Evolutionary conservation across 208 protist species (phyloP).

Genomic region (Trypanosoma grayi): DNA sequence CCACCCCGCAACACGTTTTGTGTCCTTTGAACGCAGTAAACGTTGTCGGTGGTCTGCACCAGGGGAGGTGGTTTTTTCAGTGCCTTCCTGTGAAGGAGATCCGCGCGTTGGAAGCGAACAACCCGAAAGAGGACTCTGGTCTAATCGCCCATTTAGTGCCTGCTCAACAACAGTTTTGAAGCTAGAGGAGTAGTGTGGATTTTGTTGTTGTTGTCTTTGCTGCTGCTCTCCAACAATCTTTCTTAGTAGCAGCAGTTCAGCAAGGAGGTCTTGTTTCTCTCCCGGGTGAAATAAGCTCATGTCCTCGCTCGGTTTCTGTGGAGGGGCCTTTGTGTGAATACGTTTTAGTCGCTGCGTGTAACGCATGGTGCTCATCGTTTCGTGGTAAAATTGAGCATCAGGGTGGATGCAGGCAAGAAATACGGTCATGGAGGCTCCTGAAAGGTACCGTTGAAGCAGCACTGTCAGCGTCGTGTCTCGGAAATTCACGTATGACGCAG

Average conservation of each 20-base stretch:
- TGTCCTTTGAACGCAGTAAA: constrained; percentile 49
- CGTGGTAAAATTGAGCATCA: constrained; percentile 41
- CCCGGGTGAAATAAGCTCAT: constrained; percentile 32
- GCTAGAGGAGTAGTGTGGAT: not conserved
- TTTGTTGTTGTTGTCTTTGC: constrained; percentile 2
- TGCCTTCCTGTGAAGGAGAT: constrained; percentile 1
- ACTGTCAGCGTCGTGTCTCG: constrained; percentile 85
- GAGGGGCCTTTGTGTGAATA: constrained; percentile 53
- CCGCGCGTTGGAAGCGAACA: not conserved
- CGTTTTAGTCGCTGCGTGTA: constrained; percentile 83
- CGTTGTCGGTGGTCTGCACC: constrained; percentile 3
- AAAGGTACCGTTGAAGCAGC: constrained; percentile 86
- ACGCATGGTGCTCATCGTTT: constrained; percentile 85
- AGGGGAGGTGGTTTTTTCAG: not conserved
- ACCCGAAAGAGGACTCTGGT: not conserved
- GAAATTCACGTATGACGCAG: constrained; percentile 76
- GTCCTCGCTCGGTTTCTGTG: constrained; percentile 29
- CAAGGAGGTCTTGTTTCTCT: constrained; percentile 52
- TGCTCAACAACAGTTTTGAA: not conserved
- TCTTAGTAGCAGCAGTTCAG: constrained; percentile 56
- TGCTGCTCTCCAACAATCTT: constrained; percentile 38
- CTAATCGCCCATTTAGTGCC: not conserved
- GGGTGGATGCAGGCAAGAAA: constrained; percentile 91
- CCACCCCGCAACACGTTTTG: constrained; percentile 76
- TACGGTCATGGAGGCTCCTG: constrained; percentile 71